phyloP scores from a whole-genome alignment of 805 yeast genomes.

The Metschnikowia kunwiensis region DNA sequence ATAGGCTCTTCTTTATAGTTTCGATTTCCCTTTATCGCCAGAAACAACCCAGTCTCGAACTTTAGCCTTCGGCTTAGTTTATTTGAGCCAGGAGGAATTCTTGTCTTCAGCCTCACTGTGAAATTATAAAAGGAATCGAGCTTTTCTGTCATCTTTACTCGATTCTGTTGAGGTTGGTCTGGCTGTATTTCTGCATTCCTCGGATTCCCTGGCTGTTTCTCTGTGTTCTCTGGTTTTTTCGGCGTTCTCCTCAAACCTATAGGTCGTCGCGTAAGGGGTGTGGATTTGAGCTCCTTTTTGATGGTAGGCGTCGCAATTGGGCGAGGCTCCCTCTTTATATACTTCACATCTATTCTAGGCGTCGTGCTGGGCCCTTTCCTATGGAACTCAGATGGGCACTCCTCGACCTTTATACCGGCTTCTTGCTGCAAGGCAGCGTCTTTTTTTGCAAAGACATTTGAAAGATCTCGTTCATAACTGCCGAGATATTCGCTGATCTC shows the following conservation, averaged over 20 bases:
- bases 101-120: background rate
- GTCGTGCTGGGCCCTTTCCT: too few species aligned
- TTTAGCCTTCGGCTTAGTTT: conserved; percentile 7
- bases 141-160: conserved; percentile 1
- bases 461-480: conserved; percentile 37
- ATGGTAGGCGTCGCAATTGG: too few species aligned
- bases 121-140: conserved; percentile 1
- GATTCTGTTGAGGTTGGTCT: background rate
- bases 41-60: conserved; percentile 2
- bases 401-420: background rate
- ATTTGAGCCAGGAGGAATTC: conserved; percentile 15
- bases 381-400: too few species aligned
- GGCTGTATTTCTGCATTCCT: too few species aligned
- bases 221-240: background rate
- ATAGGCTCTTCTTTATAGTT: too few species aligned
- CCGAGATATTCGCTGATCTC: conserved; percentile 31
- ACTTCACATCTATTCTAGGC: too few species aligned
- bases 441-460: conserved; percentile 17
- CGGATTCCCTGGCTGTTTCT: too few species aligned
- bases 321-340: too few species aligned
- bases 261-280: conserved; percentile 1
- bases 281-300: background rate
- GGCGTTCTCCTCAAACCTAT: conserved; percentile 6
- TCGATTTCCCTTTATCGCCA: too few species aligned
- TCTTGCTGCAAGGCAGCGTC: conserved; percentile 1